A percentile compares a stretch with the other conserved stretches of the same genome.
Conservation (phyloP, 768 basidiomycete species). For the Naganishia randhawae region DNA sequence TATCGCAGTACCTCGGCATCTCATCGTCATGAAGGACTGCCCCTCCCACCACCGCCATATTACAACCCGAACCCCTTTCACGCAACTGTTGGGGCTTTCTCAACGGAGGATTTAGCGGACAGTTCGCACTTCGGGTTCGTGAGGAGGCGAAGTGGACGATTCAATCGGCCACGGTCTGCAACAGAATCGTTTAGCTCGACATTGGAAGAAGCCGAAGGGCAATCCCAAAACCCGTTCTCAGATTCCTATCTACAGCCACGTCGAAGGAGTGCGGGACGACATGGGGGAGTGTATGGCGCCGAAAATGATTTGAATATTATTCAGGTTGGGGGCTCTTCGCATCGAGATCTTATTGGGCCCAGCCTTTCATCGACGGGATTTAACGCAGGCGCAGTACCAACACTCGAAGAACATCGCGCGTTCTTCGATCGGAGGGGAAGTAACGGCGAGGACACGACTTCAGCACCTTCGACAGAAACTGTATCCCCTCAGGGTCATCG, state of each 20-base stretch:
- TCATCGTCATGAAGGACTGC: background rate
- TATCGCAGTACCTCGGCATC: background rate
- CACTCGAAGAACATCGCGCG: background rate
- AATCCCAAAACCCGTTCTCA: background rate
- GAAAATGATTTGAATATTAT: background rate
- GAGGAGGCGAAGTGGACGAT: background rate
- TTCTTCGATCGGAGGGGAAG: background rate
- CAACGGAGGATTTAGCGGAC: slow-evolving; percentile 14
- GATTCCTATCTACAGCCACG: background rate
- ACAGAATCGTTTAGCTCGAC: slow-evolving; percentile 5
- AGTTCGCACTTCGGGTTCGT: slow-evolving; percentile 7
- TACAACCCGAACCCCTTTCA: slow-evolving; percentile 18
- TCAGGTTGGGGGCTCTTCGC: too few relatives aligned
- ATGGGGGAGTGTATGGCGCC: background rate
- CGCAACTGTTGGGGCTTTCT: background rate
- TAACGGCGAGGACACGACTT: background rate
- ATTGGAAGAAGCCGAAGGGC: slow-evolving; percentile 2
- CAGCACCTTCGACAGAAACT: background rate
- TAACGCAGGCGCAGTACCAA: background rate
- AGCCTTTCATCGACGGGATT: slow-evolving; percentile 17
- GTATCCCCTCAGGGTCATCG: background rate
- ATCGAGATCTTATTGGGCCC: background rate
- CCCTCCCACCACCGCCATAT: slow-evolving; percentile 24
- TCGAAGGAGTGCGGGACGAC: background rate
- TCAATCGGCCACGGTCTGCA: background rate